phyloP scores from a whole-genome alignment of 768 basidiomycete genomes.

The Leccinellum rugosiceps region DNA sequence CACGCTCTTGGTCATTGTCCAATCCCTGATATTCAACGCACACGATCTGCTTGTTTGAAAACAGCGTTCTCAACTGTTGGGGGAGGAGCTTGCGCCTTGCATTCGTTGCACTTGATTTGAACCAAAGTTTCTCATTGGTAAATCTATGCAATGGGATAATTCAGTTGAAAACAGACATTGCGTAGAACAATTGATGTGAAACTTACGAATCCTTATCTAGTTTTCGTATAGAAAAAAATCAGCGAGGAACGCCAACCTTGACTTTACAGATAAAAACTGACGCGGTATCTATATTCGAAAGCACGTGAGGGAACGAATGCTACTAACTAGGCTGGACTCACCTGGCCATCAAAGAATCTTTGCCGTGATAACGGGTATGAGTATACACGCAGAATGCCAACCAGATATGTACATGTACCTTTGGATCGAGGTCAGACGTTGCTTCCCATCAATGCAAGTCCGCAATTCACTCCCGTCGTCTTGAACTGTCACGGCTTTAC shows the following conservation, averaged over 20 bases:
- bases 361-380: background rate
- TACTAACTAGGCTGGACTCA: slow-evolving; percentile 29
- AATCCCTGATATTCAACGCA: slow-evolving; percentile 54
- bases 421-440: slow-evolving; percentile 63
- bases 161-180: background rate
- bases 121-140: slow-evolving; percentile 39
- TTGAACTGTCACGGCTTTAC: slow-evolving; percentile 36
- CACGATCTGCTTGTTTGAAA: slow-evolving; percentile 44
- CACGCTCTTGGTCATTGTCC: slow-evolving; percentile 53
- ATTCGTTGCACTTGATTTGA: slow-evolving; percentile 22
- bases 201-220: slow-evolving; percentile 42
- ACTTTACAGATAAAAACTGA: slow-evolving; percentile 24
- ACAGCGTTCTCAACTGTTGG: slow-evolving; percentile 33
- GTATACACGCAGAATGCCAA: background rate
- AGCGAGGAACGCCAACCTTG: slow-evolving; percentile 3
- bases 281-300: slow-evolving; percentile 38
- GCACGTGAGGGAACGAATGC: slow-evolving; percentile 1
- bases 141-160: slow-evolving; percentile 12
- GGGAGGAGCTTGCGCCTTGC: slow-evolving; percentile 33
- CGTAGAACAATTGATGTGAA: background rate
- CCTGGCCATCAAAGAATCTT: slow-evolving; percentile 57
- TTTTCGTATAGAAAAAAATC: background rate
- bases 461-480: slow-evolving; percentile 44
- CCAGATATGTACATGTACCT: slow-evolving; percentile 34
- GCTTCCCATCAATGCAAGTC: slow-evolving; percentile 72